Base-by-base conservation (phyloP, 1,139 yeast species). In the Yamadazyma sp. region DNA sequence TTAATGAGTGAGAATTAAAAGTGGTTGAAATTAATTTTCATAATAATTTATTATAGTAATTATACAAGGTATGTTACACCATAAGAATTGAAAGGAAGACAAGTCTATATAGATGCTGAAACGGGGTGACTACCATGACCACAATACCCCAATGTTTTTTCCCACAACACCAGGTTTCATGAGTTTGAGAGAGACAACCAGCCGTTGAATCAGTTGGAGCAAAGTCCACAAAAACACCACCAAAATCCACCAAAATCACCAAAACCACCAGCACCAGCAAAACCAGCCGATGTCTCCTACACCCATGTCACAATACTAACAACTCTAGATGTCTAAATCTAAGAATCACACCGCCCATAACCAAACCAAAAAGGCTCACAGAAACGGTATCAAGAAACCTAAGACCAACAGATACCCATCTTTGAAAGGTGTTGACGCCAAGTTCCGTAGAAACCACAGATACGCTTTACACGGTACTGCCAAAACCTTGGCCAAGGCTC, bases 261-360 rank as follows among this genome's bases (percentile, higher is more conserved):
- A 6, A 23, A 11, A 10, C n/a, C 5, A 6, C 9, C 13, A 23
- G 4, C 5, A 23, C 13, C 13, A 23, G 13, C n/a, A 23, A n/a
- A 10, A 4, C 26, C 26, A 23, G 5, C n/a, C n/a, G n/a, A n/a
- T n/a, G n/a, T n/a, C n/a, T n/a, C n/a, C n/a, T n/a, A n/a, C n/a
- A n/a, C n/a, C n/a, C n/a, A n/a, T n/a, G n/a, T n/a, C n/a, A n/a
- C n/a, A n/a, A n/a, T 46, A 46, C 50, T 46, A 46, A 46, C 51
- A 33, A 29, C 23, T 42, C 14, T 44, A 48, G 51, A 89, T 90
- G 97, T 71, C 97, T 76, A 90, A 90, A 81, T 89, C 97, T 61
- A 92, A 92, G 96, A 92, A 92, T 80, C 98, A 92, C 76, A 92
- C 98, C 78, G 90, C 90, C 79, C 98, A 92, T 80, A 92, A 92